Conservation (phyloP, 192 early-diverging fungal species). For the Lunasporangiospora selenospora region DNA sequence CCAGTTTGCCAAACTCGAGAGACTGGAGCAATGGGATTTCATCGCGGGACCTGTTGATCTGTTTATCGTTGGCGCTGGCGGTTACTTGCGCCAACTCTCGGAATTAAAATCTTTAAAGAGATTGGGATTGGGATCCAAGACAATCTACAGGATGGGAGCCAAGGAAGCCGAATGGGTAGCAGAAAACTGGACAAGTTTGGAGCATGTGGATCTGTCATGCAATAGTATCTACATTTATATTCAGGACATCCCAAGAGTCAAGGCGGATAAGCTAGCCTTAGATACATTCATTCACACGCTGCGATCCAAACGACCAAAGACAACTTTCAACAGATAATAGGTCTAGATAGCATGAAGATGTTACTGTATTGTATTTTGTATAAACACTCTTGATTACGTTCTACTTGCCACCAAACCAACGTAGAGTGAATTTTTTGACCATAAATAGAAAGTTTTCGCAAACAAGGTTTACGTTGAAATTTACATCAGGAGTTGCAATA, state of each 20-base stretch:
- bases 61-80: conserved; percentile 6
- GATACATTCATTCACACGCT: conserved; percentile 19
- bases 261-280: conserved; percentile 14
- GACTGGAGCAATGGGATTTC: conserved; percentile 16
- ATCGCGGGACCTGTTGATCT: conserved; percentile 12
- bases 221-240: conserved; percentile 1
- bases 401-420: no score
- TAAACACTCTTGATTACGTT: no score
- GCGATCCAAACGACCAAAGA: conserved; percentile 14
- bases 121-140: conserved; percentile 11
- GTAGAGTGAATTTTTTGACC: no score
- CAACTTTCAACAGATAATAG: conserved; percentile 6
- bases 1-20: conserved; percentile 12
- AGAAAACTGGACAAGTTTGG: conserved; percentile 15
- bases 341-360: background rate
- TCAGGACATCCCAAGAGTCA: conserved; percentile 16
- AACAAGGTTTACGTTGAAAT: no score
- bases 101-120: conserved; percentile 13
- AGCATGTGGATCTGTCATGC: conserved; percentile 6
- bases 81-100: conserved; percentile 9
- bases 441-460: no score
- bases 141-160: conserved; percentile 14
- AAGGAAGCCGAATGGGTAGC: conserved; percentile 17
- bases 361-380: no score
- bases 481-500: no score